phyloP scores from a whole-genome alignment of 192 early-diverging fungal species.

The Podochytrium sp. region DNA sequence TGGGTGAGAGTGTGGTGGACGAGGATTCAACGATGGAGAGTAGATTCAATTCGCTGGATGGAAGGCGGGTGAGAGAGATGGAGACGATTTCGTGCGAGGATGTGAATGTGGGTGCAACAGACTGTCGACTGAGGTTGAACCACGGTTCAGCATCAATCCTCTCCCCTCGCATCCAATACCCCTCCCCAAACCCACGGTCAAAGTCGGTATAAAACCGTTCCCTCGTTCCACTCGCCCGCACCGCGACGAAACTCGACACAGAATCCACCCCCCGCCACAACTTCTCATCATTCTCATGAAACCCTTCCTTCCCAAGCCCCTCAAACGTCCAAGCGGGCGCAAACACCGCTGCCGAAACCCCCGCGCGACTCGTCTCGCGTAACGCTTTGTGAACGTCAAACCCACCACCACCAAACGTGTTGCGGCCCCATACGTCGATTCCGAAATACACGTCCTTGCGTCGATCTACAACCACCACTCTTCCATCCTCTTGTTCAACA shows the following conservation, averaged over 20 bases:
- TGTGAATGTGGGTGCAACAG: too few species aligned
- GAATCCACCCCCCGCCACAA: conserved; percentile 57
- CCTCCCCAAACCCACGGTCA: conserved; percentile 39
- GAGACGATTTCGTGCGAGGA: not conserved
- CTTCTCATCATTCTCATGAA: conserved; percentile 50
- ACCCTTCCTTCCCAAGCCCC: conserved; percentile 48
- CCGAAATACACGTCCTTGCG: conserved; percentile 61
- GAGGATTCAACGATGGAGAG: not conserved
- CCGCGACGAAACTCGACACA: conserved; percentile 47
- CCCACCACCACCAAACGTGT: conserved; percentile 61
- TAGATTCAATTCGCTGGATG: not conserved
- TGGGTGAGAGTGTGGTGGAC: not conserved
- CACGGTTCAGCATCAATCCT: not conserved
- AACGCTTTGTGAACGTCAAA: conserved; percentile 53
- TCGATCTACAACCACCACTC: not conserved
- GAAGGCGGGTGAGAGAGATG: not conserved
- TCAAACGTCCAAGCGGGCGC: conserved; percentile 72
- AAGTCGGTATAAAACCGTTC: conserved; percentile 58
- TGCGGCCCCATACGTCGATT: conserved; percentile 70
- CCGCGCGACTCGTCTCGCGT: conserved; percentile 45
- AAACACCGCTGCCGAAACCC: conserved; percentile 62
- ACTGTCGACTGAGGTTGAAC: not conserved
- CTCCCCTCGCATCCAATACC: not conserved
- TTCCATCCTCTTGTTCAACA: too few species aligned
- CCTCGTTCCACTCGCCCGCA: conserved; percentile 39